Percentiles rank a stretch among this genome's conserved stretches.
phyloP scores from a whole-genome alignment of 768 basidiomycete species.

The Psilocybe azurescens region DNA sequence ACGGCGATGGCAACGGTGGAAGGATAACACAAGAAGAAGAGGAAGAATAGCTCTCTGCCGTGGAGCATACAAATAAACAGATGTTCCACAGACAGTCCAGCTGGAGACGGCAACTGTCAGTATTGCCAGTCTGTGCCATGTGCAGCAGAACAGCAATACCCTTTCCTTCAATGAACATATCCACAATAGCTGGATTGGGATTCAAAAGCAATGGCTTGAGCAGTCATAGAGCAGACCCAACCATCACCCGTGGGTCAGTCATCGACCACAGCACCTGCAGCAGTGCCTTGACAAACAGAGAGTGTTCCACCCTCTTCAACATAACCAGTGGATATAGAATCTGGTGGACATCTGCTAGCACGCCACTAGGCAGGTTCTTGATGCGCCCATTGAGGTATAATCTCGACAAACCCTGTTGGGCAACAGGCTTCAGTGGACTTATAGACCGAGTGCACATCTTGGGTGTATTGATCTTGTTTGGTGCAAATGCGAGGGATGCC shows the following conservation, averaged over 20 bases:
- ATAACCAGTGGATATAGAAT: conserved; percentile 9
- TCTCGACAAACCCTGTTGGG: conserved; percentile 10
- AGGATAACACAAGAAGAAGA: conserved; percentile 1
- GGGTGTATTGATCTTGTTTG: background rate
- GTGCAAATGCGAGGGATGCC: conserved; percentile 1
- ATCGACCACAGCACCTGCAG: conserved; percentile 32
- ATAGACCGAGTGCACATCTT: background rate
- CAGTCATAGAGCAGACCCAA: conserved; percentile 33
- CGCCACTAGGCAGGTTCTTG: background rate
- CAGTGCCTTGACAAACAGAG: conserved; percentile 32
- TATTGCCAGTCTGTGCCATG: conserved; percentile 35
- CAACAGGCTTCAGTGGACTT: conserved; percentile 3
- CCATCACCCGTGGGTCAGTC: conserved; percentile 28
- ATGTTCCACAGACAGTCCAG: conserved; percentile 41
- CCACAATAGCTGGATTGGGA: conserved; percentile 29
- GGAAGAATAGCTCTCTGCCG: conserved; percentile 16
- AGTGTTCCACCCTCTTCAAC: conserved; percentile 9
- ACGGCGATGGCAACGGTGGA: background rate
- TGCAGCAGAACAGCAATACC: conserved; percentile 38
- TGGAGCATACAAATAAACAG: conserved; percentile 36
- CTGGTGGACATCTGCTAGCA: conserved; percentile 7
- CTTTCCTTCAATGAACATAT: conserved; percentile 34
- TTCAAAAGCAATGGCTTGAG: conserved; percentile 33
- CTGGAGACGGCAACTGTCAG: conserved; percentile 41
- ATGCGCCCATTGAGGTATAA: conserved; percentile 9